Conservation (phyloP, 163 green algal species). For the Chloromonas sp. region DNA sequence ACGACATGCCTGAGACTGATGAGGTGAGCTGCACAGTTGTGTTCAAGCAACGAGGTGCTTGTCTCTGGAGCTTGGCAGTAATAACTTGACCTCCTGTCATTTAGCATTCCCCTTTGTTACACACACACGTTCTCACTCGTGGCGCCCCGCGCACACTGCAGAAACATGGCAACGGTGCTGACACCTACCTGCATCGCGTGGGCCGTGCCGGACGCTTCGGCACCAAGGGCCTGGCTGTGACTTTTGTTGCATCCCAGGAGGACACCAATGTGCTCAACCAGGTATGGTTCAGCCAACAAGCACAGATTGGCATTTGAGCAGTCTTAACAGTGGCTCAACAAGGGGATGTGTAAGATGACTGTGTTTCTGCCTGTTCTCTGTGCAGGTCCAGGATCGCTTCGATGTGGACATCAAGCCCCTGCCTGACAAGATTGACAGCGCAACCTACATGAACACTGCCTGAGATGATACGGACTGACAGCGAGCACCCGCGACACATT, state of each 20-base stretch:
- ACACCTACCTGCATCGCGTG: slow-evolving; percentile 97
- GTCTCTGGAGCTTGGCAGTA: too few species aligned
- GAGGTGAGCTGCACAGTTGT: slow-evolving; percentile 22
- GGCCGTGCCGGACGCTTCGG: slow-evolving; percentile 95
- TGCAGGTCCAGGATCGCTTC: slow-evolving; percentile 90
- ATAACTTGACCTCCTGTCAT: too few species aligned
- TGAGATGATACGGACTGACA: not conserved
- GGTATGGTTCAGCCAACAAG: slow-evolving; percentile 15
- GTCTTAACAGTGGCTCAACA: too few species aligned
- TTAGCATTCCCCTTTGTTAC: too few species aligned
- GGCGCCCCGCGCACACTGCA: not conserved
- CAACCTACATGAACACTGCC: slow-evolving; percentile 48
- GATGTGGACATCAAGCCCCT: slow-evolving; percentile 98
- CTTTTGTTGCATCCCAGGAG: slow-evolving; percentile 88
- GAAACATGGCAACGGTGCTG: slow-evolving; percentile 84
- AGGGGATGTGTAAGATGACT: not conserved
- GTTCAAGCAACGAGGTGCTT: not conserved
- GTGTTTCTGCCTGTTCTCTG: not conserved
- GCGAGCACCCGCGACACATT: too few species aligned
- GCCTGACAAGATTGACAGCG: slow-evolving; percentile 88
- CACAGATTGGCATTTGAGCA: too few species aligned
- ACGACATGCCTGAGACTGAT: slow-evolving; percentile 98
- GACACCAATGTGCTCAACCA: slow-evolving; percentile 90
- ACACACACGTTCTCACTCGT: too few species aligned
- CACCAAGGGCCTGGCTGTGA: slow-evolving; percentile 99